These are phyloP conservation scores for Aspergillus funiculosus DNA, from an alignment of 495 filamentous ascomycete genomes.

Conservation along the genomic window DNA sequence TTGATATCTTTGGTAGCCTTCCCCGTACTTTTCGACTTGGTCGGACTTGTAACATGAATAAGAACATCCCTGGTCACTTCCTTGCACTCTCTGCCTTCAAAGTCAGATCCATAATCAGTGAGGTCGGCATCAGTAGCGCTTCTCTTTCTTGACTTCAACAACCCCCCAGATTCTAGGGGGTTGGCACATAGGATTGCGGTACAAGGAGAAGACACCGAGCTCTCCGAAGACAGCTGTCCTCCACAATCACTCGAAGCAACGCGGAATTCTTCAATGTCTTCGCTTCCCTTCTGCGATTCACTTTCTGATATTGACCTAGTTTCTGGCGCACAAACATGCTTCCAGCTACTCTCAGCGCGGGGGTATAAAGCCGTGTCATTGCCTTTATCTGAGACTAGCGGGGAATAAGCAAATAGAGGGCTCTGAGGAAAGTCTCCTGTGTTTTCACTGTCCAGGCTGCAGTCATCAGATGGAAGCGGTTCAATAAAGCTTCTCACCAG, in stretches of 20 bases:
- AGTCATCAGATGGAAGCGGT: constrained; percentile 6
- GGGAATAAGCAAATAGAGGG: constrained; percentile 20
- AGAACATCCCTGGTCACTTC: background rate
- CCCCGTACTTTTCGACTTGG: background rate
- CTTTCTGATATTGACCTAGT: background rate
- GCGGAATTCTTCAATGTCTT: no score
- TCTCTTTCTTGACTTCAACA: constrained; percentile 16
- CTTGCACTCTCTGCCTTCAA: background rate
- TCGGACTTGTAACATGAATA: no score
- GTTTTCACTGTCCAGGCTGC: background rate
- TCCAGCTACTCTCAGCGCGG: background rate
- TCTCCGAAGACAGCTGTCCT: background rate
- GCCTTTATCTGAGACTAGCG: background rate
- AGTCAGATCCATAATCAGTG: constrained; percentile 19
- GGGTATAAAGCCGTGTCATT: background rate
- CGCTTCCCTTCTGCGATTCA: background rate
- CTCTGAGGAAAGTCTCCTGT: constrained; percentile 12
- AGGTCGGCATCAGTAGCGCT: constrained; percentile 26
- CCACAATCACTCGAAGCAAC: no score
- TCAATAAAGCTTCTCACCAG: constrained; percentile 7
- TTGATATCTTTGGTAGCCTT: background rate
- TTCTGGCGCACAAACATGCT: background rate
- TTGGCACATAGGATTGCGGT: background rate
- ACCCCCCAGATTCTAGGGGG: constrained; percentile 6
- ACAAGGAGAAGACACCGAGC: background rate